phyloP scores from a whole-genome alignment of 805 yeast species.

The Candida krabiensis region DNA sequence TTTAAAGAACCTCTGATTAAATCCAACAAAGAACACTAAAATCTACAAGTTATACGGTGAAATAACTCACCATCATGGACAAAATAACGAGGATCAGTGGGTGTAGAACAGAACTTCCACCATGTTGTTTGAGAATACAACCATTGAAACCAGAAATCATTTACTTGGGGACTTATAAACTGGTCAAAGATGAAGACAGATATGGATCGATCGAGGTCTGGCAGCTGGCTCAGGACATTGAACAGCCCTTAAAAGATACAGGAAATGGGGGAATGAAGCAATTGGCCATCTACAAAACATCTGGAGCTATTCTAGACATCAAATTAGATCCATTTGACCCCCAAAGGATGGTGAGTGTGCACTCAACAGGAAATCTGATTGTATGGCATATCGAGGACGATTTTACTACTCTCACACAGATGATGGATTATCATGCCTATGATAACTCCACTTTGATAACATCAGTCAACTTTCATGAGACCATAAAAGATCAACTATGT shows the following conservation, averaged over 20 bases:
- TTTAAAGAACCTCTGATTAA: too few species aligned
- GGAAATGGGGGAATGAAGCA: constrained; percentile 1
- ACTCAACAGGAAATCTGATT: constrained; percentile 74
- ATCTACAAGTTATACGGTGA: not conserved
- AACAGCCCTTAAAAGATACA: constrained; percentile 2
- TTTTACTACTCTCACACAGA: constrained; percentile 16
- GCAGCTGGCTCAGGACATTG: constrained; percentile 22
- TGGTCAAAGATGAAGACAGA: constrained; percentile 59
- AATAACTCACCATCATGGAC: too few species aligned
- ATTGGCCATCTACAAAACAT: constrained; percentile 34
- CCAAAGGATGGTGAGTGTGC: constrained; percentile 56
- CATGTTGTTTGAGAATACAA: constrained; percentile 72
- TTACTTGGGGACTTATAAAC: constrained; percentile 77
- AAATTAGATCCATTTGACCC: constrained; percentile 60
- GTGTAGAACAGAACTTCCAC: constrained; percentile 62
- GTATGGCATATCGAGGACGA: constrained; percentile 53
- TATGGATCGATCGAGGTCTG: constrained; percentile 60
- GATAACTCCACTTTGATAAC: constrained; percentile 56
- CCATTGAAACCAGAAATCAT: constrained; percentile 49
- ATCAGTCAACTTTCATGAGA: constrained; percentile 59
- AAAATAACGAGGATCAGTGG: constrained; percentile 25
- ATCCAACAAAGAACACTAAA: too few species aligned
- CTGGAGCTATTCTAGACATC: constrained; percentile 75
- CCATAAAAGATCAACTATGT: constrained; percentile 36
- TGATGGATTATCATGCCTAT: constrained; percentile 44